Evolutionary conservation across 1,139 yeast genomes (phyloP).

Genomic region (Debaryomyces sp.): DNA sequence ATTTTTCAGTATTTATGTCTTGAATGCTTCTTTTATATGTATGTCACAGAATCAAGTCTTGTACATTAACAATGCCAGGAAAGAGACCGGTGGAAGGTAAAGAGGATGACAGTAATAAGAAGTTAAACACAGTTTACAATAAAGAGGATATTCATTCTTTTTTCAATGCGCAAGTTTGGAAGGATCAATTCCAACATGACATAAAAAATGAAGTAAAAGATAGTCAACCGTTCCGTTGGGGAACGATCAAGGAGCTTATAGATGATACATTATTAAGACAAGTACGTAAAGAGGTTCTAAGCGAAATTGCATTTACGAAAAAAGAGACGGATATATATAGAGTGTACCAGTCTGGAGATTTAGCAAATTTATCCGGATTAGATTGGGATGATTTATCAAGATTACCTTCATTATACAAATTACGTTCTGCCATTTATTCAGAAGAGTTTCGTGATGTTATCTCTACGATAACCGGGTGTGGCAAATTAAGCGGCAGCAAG

Average conservation of each 20-base stretch:
- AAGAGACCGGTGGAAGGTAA: slow-evolving; percentile 9
- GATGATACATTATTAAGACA: slow-evolving; percentile 74
- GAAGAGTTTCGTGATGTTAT: slow-evolving; percentile 79
- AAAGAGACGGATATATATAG: slow-evolving; percentile 97
- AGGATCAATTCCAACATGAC: slow-evolving; percentile 39
- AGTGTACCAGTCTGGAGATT: slow-evolving; percentile 92
- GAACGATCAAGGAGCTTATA: slow-evolving; percentile 72
- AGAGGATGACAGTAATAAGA: slow-evolving; percentile 17
- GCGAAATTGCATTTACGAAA: slow-evolving; percentile 84
- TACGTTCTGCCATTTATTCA: slow-evolving; percentile 87
- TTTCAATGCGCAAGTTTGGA: slow-evolving; percentile 61
- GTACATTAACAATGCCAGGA: not conserved
- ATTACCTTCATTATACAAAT: slow-evolving; percentile 71
- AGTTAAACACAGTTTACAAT: slow-evolving; percentile 24
- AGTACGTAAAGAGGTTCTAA: slow-evolving; percentile 82
- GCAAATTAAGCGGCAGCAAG: slow-evolving; percentile 83
- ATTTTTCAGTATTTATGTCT: slow-evolving; percentile 3
- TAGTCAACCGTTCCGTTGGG: slow-evolving; percentile 87
- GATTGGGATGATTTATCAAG: slow-evolving; percentile 73
- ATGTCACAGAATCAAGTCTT: not conserved
- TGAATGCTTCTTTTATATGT: not conserved
- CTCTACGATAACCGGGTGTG: slow-evolving; percentile 85
- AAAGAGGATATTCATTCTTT: slow-evolving; percentile 46
- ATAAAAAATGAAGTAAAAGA: slow-evolving; percentile 44
- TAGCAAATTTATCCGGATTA: slow-evolving; percentile 89